phyloP scores from a whole-genome alignment of 2,329 filamentous ascomycete genomes.

The Verruconis gallopava region DNA sequence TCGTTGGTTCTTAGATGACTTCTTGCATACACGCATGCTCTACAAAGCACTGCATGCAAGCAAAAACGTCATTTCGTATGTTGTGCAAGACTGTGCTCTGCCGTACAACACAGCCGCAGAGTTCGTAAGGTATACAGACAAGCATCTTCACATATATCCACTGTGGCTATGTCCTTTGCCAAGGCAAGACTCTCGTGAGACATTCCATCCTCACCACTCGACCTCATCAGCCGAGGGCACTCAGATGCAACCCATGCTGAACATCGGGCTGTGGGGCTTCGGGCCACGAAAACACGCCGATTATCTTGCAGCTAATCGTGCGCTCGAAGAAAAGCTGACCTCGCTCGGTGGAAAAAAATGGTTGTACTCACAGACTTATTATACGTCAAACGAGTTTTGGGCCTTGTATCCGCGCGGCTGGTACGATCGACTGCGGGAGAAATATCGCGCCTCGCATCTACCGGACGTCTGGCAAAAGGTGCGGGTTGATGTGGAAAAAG shows the following conservation, averaged over 20 bases:
- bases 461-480: constrained; percentile 59
- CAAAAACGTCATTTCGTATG: constrained; percentile 45
- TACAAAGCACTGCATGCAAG: constrained; percentile 53
- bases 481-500: constrained; percentile 9
- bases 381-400: constrained; percentile 57
- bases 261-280: constrained; percentile 47
- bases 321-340: constrained; percentile 46
- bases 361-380: constrained; percentile 58
- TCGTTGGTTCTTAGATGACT: constrained; percentile 46
- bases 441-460: constrained; percentile 46
- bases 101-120: constrained; percentile 18
- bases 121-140: constrained; percentile 10
- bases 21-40: constrained; percentile 51
- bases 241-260: constrained; percentile 31
- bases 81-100: constrained; percentile 48
- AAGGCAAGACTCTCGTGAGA: constrained; percentile 1
- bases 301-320: constrained; percentile 44
- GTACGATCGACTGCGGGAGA: constrained; percentile 45
- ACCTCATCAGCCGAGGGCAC: constrained; percentile 7
- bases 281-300: constrained; percentile 13
- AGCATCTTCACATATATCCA: constrained; percentile 22
- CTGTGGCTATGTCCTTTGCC: constrained; percentile 34
- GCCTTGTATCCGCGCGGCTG: constrained; percentile 44
- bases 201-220: constrained; percentile 9
- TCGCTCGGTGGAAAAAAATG: constrained; percentile 54